Conservation (phyloP, 257 asterid genomes). For the Nicotiana obtusifolia region DNA sequence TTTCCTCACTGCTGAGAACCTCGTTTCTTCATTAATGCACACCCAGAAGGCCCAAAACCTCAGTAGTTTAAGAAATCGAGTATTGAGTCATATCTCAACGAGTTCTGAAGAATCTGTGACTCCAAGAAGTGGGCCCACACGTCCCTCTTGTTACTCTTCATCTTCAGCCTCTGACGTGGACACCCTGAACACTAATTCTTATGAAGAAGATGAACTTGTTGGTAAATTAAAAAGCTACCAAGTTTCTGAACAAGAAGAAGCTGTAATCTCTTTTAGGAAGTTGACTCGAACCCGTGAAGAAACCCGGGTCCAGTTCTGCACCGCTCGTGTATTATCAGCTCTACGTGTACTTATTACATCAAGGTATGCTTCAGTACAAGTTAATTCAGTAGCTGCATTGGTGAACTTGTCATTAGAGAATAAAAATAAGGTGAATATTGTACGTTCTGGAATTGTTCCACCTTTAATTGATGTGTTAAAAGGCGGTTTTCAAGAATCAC, state of each 20-base stretch:
- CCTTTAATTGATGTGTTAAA: slow-evolving; percentile 62
- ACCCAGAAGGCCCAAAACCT: neutral
- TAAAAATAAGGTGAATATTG: slow-evolving; percentile 78
- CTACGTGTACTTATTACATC: slow-evolving; percentile 48
- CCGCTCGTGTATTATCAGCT: slow-evolving; percentile 52
- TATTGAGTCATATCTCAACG: slow-evolving; percentile 35
- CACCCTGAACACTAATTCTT: slow-evolving; percentile 16
- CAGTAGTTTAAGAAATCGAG: slow-evolving; percentile 17
- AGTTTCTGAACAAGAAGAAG: slow-evolving; percentile 75
- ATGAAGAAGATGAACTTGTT: slow-evolving; percentile 52
- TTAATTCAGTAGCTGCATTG: slow-evolving; percentile 70
- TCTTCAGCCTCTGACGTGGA: slow-evolving; percentile 62
- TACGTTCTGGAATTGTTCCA: slow-evolving; percentile 84
- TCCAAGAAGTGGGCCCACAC: slow-evolving; percentile 16
- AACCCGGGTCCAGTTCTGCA: slow-evolving; percentile 55
- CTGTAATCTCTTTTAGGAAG: slow-evolving; percentile 46
- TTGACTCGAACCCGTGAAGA: slow-evolving; percentile 79
- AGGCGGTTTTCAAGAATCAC: slow-evolving; percentile 62
- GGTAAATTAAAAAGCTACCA: slow-evolving; percentile 49
- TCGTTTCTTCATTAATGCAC: slow-evolving; percentile 35
- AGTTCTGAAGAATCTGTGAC: slow-evolving; percentile 61
- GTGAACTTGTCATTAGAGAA: slow-evolving; percentile 81
- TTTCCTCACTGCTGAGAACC: slow-evolving; percentile 49
- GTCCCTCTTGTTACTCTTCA: slow-evolving; percentile 52
- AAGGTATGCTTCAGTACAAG: slow-evolving; percentile 54